phyloP scores from a whole-genome alignment of 768 basidiomycete genomes.

The Lactarius tabidus region DNA sequence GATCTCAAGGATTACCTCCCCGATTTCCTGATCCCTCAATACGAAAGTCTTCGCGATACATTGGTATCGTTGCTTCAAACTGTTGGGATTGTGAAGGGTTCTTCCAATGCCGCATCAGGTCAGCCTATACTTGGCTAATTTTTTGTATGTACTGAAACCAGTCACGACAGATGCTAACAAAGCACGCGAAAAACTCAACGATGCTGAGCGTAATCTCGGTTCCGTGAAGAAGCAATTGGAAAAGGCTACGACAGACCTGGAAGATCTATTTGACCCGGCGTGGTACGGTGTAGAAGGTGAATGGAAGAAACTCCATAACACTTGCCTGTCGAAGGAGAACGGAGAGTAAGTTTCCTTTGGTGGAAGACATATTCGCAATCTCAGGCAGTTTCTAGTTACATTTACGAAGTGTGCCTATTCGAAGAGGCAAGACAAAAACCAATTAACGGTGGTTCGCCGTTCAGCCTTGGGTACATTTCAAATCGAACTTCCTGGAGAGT shows the following conservation, averaged over 20 bases:
- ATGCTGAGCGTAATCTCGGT: slow-evolving; percentile 60
- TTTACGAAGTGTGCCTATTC: slow-evolving; percentile 92
- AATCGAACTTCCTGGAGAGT: neutral
- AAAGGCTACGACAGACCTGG: slow-evolving; percentile 52
- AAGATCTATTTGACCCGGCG: slow-evolving; percentile 58
- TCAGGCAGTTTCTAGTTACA: slow-evolving; percentile 55
- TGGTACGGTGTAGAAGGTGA: slow-evolving; percentile 80
- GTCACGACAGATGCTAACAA: slow-evolving; percentile 48
- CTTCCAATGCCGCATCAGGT: slow-evolving; percentile 43
- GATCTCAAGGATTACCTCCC: slow-evolving; percentile 81
- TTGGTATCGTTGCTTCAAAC: slow-evolving; percentile 59
- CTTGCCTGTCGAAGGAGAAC: slow-evolving; percentile 73
- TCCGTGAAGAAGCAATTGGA: slow-evolving; percentile 49
- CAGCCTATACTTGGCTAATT: neutral
- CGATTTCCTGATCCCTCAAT: slow-evolving; percentile 69
- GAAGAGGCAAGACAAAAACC: slow-evolving; percentile 85
- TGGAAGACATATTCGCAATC: neutral
- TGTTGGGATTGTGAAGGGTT: slow-evolving; percentile 52
- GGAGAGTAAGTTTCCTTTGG: slow-evolving; percentile 74
- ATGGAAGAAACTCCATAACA: slow-evolving; percentile 91
- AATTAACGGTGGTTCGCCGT: slow-evolving; percentile 66
- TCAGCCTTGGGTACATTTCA: slow-evolving; percentile 74
- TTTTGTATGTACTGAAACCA: neutral
- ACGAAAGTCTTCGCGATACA: slow-evolving; percentile 59
- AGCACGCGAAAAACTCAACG: slow-evolving; percentile 57